phyloP scores from a whole-genome alignment of 495 filamentous ascomycete species.

The Geopyxis carbonaria region DNA sequence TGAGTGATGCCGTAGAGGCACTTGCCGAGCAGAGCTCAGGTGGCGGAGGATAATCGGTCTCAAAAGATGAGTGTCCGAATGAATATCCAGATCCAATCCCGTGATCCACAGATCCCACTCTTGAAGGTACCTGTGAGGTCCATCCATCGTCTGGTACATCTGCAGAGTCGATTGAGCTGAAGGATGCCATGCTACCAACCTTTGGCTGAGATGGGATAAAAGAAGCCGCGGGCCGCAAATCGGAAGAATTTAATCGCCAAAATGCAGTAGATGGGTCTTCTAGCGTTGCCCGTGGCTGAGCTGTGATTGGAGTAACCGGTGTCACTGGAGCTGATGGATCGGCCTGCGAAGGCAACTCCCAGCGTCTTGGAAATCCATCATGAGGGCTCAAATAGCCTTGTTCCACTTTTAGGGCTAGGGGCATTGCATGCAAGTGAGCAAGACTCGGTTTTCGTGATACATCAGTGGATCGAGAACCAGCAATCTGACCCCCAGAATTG shows the following conservation, averaged over 20 bases:
- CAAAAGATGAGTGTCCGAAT: slow-evolving; percentile 19
- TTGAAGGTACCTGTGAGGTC: slow-evolving; percentile 17
- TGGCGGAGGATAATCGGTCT: slow-evolving; percentile 11
- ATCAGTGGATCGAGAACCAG: slow-evolving; percentile 16
- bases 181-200: slow-evolving; percentile 5
- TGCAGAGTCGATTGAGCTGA: slow-evolving; percentile 13
- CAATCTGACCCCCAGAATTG: slow-evolving; percentile 9
- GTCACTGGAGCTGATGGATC: neutral
- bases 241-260: slow-evolving; percentile 15
- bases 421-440: slow-evolving; percentile 16
- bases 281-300: slow-evolving; percentile 1
- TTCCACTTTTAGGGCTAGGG: slow-evolving; percentile 17
- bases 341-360: neutral
- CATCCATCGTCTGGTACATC: slow-evolving; percentile 20
- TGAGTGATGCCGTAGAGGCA: slow-evolving; percentile 22
- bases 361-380: neutral
- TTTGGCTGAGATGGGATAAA: slow-evolving; percentile 15
- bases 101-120: slow-evolving; percentile 23
- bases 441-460: slow-evolving; percentile 20
- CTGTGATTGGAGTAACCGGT: too few relatives aligned
- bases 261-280: slow-evolving; percentile 19
- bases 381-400: slow-evolving; percentile 10
- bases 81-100: slow-evolving; percentile 10
- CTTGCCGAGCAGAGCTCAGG: slow-evolving; percentile 21
- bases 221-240: slow-evolving; percentile 7